These are phyloP conservation scores for Pascua guehoae DNA, from an alignment of 1,284 basidiomycete species.

Conservation along the genomic window DNA sequence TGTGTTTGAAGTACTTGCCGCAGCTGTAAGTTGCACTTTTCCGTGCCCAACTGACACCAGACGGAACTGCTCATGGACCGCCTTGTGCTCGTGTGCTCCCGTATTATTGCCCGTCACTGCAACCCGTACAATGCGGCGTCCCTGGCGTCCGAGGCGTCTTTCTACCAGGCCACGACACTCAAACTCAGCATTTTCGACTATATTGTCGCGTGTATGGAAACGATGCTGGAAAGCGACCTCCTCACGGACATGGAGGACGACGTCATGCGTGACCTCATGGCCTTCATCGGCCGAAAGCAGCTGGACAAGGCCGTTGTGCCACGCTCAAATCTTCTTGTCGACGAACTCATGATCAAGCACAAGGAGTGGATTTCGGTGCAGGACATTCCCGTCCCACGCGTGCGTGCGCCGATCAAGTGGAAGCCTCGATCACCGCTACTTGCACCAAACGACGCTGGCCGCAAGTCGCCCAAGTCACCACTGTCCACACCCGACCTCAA, in stretches of 20 bases:
- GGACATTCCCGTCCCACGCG: constrained; percentile 70
- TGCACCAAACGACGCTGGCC: constrained; percentile 52
- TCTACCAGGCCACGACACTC: constrained; percentile 70
- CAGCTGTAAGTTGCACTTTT: constrained; percentile 51
- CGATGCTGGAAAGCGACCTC: constrained; percentile 74
- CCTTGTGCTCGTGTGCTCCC: constrained; percentile 77
- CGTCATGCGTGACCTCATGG: constrained; percentile 66
- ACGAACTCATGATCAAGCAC: constrained; percentile 62
- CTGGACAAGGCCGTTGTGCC: constrained; percentile 63
- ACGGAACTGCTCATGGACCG: constrained; percentile 86
- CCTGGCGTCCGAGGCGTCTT: constrained; percentile 75
- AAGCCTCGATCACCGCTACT: constrained; percentile 54
- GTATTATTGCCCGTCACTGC: constrained; percentile 65
- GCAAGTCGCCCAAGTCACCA: constrained; percentile 15
- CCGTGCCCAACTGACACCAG: constrained; percentile 27
- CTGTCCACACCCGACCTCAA: constrained; percentile 21
- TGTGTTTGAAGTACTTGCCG: constrained; percentile 79
- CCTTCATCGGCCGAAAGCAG: constrained; percentile 63
- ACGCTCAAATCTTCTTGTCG: constrained; percentile 59
- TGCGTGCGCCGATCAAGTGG: constrained; percentile 49
- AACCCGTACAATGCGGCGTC: constrained; percentile 75
- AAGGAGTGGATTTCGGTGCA: constrained; percentile 72
- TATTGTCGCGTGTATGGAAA: constrained; percentile 79
- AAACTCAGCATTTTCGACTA: constrained; percentile 74
- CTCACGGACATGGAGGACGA: constrained; percentile 66